Evolutionary conservation across 352 stramenopile genomes (phyloP).

Genomic region (Pythium graminicola): DNA sequence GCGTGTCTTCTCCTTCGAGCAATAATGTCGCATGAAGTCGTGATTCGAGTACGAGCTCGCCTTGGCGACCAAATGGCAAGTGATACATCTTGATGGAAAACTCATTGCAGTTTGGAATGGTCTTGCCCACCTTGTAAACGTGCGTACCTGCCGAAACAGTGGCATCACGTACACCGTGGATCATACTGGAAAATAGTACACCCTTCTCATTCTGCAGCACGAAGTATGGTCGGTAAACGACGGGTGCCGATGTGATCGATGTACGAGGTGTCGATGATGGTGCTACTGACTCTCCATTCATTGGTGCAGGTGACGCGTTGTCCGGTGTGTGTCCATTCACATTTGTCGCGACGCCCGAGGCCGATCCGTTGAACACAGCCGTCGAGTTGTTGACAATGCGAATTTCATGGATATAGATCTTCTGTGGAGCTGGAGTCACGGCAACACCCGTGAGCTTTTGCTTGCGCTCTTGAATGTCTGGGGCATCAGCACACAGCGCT

Average conservation of each 20-base stretch:
- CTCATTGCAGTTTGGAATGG: slow-evolving; percentile 56
- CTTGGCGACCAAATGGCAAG: slow-evolving; percentile 76
- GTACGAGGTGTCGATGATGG: not conserved
- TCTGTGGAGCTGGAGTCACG: slow-evolving; percentile 55
- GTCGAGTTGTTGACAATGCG: slow-evolving; percentile 33
- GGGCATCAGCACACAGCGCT: slow-evolving; percentile 33
- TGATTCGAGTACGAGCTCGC: slow-evolving; percentile 73
- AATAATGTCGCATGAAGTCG: slow-evolving; percentile 68
- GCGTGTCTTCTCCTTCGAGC: slow-evolving; percentile 36
- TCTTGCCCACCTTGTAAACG: slow-evolving; percentile 58
- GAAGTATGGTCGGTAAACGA: slow-evolving; percentile 72
- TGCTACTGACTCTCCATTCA: slow-evolving; percentile 2
- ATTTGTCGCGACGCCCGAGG: not conserved
- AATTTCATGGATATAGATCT: slow-evolving; percentile 79
- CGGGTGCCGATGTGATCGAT: slow-evolving; percentile 12
- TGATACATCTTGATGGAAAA: slow-evolving; percentile 84
- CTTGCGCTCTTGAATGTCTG: slow-evolving; percentile 54
- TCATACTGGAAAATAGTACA: slow-evolving; percentile 81
- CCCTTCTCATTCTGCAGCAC: slow-evolving; percentile 83
- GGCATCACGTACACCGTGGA: slow-evolving; percentile 69
- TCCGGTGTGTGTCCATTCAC: slow-evolving; percentile 5
- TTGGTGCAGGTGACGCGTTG: slow-evolving; percentile 4
- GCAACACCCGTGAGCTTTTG: slow-evolving; percentile 74
- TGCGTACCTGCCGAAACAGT: slow-evolving; percentile 49
- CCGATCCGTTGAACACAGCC: not conserved